Conservation (phyloP, 2,329 filamentous ascomycete species). For the Pseudogymnoascus sp. region DNA sequence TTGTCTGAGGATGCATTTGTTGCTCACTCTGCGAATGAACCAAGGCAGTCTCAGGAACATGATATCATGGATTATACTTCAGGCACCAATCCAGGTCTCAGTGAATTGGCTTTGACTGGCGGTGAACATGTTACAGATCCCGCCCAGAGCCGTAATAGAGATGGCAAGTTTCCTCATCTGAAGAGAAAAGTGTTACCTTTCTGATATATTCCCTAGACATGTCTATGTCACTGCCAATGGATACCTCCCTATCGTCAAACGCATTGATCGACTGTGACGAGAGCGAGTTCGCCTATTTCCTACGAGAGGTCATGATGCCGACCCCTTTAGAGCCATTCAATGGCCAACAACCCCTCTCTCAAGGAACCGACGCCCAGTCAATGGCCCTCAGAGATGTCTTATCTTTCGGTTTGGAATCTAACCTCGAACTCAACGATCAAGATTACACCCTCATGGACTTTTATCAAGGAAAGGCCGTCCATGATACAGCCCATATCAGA, state of each 20-base stretch:
- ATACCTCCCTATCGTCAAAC: background rate
- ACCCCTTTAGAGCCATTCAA: background rate
- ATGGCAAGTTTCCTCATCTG: background rate
- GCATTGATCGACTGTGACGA: background rate
- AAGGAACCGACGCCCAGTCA: background rate
- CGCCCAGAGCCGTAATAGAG: background rate
- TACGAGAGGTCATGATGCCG: slow-evolving; percentile 16
- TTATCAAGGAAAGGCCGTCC: slow-evolving; percentile 1
- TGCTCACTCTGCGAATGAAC: background rate
- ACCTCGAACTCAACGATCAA: slow-evolving; percentile 15
- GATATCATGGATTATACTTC: background rate
- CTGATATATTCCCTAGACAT: background rate
- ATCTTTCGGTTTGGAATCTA: slow-evolving; percentile 16
- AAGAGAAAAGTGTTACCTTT: background rate
- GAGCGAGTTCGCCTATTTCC: slow-evolving; percentile 12
- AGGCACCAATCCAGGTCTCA: background rate
- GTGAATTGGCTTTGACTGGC: background rate
- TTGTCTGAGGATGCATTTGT: background rate
- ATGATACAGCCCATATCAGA: background rate
- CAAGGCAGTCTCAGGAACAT: background rate
- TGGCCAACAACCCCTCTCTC: slow-evolving; percentile 1
- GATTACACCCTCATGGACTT: slow-evolving; percentile 15
- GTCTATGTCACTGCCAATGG: background rate
- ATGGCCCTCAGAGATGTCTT: slow-evolving; percentile 13
- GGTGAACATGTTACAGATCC: background rate